Percentiles rank a stretch among this genome's conserved stretches.
Conservation (phyloP, 345 rosid species). For the Moricandia arvensis region DNA sequence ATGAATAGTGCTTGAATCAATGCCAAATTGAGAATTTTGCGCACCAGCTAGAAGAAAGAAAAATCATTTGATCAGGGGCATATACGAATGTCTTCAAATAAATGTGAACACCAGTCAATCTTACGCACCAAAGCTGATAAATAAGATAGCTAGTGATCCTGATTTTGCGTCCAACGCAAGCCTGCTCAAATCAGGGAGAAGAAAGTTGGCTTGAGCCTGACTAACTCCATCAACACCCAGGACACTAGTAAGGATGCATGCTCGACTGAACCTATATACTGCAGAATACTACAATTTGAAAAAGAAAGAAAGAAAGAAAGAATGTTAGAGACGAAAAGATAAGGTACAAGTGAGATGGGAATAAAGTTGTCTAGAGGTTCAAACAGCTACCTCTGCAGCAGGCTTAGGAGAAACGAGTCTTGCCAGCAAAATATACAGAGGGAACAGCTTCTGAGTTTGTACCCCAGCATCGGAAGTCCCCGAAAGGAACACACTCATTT, state of each 20-base stretch:
- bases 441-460: slow-evolving; percentile 57
- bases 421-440: slow-evolving; percentile 76
- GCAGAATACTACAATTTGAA: slow-evolving; percentile 75
- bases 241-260: slow-evolving; percentile 70
- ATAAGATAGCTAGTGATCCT: slow-evolving; percentile 74
- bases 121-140: slow-evolving; percentile 74
- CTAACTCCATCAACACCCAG: slow-evolving; percentile 62
- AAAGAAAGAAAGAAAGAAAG: slow-evolving; percentile 6
- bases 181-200: slow-evolving; percentile 83
- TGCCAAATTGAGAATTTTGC: slow-evolving; percentile 53
- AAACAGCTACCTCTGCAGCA: slow-evolving; percentile 55
- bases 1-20: slow-evolving; percentile 60
- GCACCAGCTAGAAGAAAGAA: slow-evolving; percentile 62
- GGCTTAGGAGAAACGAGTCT: slow-evolving; percentile 62
- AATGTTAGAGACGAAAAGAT: slow-evolving; percentile 27
- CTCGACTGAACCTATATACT: slow-evolving; percentile 80
- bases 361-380: not conserved
- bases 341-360: not conserved
- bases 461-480: slow-evolving; percentile 51
- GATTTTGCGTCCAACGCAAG: slow-evolving; percentile 76
- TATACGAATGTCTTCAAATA: slow-evolving; percentile 13
- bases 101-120: not conserved
- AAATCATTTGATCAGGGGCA: slow-evolving; percentile 16
- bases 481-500: slow-evolving; percentile 63
- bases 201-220: slow-evolving; percentile 69